These are phyloP conservation scores for Boletus rubroflammeus DNA, from an alignment of 768 basidiomycete species.

Conservation along the genomic window DNA sequence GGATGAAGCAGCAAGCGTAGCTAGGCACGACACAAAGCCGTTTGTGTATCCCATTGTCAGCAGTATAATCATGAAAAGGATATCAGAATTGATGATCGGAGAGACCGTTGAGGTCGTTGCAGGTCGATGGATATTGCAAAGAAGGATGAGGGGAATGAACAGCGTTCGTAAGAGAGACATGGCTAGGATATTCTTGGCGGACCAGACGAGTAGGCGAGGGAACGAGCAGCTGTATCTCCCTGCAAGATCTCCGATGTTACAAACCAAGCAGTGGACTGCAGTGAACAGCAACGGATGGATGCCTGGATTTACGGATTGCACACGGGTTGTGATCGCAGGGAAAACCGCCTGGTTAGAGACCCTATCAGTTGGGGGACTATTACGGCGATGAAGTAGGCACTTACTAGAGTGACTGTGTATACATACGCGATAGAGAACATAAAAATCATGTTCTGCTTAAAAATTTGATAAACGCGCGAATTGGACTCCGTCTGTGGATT, in stretches of 20 bases:
- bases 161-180: not conserved
- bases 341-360: not conserved
- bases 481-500: not conserved
- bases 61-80: slow-evolving; percentile 68
- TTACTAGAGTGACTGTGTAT: not conserved
- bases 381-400: not conserved
- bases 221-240: not conserved
- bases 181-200: not conserved
- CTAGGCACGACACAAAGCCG: slow-evolving; percentile 36
- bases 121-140: not conserved
- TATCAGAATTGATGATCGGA: slow-evolving; percentile 66
- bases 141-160: not conserved
- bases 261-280: not conserved
- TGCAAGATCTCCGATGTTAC: not conserved
- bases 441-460: not conserved
- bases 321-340: not conserved
- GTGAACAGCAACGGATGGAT: not conserved
- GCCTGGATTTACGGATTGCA: not conserved
- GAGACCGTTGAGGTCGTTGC: slow-evolving; percentile 15
- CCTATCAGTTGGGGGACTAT: not conserved
- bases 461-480: not conserved
- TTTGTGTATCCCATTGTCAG: slow-evolving; percentile 70
- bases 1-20: slow-evolving; percentile 81
- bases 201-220: not conserved
- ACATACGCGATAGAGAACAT: not conserved